Evolutionary conservation across 371 early-diverging fungal species (phyloP).

Genomic region (Rhizopus microsporus): DNA sequence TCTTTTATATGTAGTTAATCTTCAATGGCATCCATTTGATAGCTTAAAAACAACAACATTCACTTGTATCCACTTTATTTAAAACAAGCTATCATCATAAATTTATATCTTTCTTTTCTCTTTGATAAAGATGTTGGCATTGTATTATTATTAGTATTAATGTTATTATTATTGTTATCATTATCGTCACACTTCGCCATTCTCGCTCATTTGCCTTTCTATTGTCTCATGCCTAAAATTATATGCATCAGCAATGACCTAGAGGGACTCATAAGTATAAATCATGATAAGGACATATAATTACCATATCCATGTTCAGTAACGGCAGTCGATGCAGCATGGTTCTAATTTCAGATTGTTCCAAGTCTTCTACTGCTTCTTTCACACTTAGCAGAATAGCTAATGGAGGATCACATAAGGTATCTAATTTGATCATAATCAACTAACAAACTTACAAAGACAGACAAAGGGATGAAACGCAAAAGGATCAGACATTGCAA

Average conservation of each 20-base stretch:
- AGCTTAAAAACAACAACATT: too few species aligned
- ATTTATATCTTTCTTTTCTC: constrained; percentile 2
- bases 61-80: too few species aligned
- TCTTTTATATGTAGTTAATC: too few species aligned
- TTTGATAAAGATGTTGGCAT: not conserved
- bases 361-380: constrained; percentile 87
- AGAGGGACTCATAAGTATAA: not conserved
- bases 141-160: too few species aligned
- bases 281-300: not conserved
- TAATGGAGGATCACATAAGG: constrained; percentile 7
- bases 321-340: constrained; percentile 77
- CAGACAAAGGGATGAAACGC: constrained; percentile 82
- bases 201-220: constrained; percentile 34
- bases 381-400: constrained; percentile 68
- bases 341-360: constrained; percentile 88
- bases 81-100: not conserved
- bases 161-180: not conserved
- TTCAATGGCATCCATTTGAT: too few species aligned
- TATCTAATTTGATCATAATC: not conserved
- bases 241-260: constrained; percentile 36
- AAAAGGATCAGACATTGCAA: constrained; percentile 69
- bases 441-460: constrained; percentile 46
- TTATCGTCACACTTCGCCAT: constrained; percentile 24
- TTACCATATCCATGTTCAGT: constrained; percentile 74
- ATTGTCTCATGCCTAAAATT: constrained; percentile 33